Base-by-base conservation (phyloP, 495 filamentous ascomycete genomes). In the Aspergillus bertholletiae region DNA sequence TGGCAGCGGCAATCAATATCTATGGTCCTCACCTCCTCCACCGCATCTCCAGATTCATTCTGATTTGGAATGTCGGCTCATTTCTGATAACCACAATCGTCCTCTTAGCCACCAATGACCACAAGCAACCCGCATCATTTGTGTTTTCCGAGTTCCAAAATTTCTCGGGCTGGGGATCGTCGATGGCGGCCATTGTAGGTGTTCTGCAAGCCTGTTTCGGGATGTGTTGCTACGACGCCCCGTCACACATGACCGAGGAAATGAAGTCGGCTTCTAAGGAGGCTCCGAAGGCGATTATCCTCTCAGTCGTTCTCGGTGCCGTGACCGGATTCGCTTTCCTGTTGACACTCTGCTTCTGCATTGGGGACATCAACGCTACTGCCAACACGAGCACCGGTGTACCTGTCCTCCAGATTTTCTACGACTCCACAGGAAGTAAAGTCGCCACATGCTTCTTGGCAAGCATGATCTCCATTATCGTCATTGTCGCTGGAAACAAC, bases 141-240 rank as follows among this genome's bases (percentile, higher is more conserved):
- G 82, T 84, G 13, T 83, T 84, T 64, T 51, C 58, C 2, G 73
- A 81, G 13, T 84, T 85, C 60, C 75, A 84, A 54, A 84, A 84
- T 53, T 68, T 73, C 40, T 77, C 80, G 1, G 82, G 82, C 21
- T 82, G 80, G 53, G 70, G 71, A 17, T 62, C 68, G 7, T 69
- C 74, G 0, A 83, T 81, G 66, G 70, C 76, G 9, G 76, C 75
- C 0, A 75, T 84, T 22, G 54, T 84, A 13, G 81, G 81, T n/a
- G 70, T 83, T 17, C 57, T 85, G 17, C 81, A 85, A 55, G 71
- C 72, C 52, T 77, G 73, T 7, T 84, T 85, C 53, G 80, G 80
- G 17, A 82, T 85, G 80, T 78, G 74, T 59, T 80, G 78, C 55
- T 79, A 75, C 52, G 72, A 79, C 54, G 73, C 70, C 3, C 70